These are phyloP conservation scores for Zalaria sp. DNA, from an alignment of 2,329 filamentous ascomycete species.

Conservation along the genomic window DNA sequence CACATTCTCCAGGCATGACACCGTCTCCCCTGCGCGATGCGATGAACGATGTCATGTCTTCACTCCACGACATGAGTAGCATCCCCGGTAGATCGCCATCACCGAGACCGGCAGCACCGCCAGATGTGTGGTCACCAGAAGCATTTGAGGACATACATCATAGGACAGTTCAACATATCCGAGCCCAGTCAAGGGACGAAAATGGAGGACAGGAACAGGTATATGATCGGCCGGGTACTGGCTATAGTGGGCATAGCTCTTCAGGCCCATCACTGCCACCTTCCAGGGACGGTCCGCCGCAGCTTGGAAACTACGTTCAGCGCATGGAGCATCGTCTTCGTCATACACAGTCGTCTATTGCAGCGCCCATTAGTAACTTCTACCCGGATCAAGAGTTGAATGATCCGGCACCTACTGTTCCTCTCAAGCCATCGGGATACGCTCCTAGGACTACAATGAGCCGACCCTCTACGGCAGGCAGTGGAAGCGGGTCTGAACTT, in stretches of 20 bases:
- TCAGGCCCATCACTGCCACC: slow-evolving; percentile 12
- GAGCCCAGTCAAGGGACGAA: slow-evolving; percentile 64
- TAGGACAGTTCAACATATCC: slow-evolving; percentile 25
- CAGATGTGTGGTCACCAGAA: slow-evolving; percentile 82
- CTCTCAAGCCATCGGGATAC: slow-evolving; percentile 16
- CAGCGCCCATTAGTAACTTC: slow-evolving; percentile 3
- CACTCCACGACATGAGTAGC: slow-evolving; percentile 71
- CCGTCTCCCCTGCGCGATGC: slow-evolving; percentile 86
- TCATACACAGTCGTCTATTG: slow-evolving; percentile 45
- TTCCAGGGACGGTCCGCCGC: slow-evolving; percentile 41
- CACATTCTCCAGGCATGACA: slow-evolving; percentile 57
- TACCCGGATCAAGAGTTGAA: slow-evolving; percentile 22
- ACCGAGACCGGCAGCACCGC: slow-evolving; percentile 41
- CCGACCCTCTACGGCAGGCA: slow-evolving; percentile 14
- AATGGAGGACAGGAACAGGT: slow-evolving; percentile 31
- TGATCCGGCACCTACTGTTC: slow-evolving; percentile 23
- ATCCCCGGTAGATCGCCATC: slow-evolving; percentile 28
- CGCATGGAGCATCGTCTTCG: slow-evolving; percentile 78
- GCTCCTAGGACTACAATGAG: slow-evolving; percentile 15
- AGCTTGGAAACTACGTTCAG: slow-evolving; percentile 75
- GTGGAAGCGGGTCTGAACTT: not conserved
- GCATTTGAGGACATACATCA: slow-evolving; percentile 51
- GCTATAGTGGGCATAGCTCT: slow-evolving; percentile 41
- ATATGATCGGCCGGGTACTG: slow-evolving; percentile 8
- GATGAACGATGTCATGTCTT: slow-evolving; percentile 97